Base-by-base conservation (phyloP, 306 rosid species). In the Adenanthera pavonina region DNA sequence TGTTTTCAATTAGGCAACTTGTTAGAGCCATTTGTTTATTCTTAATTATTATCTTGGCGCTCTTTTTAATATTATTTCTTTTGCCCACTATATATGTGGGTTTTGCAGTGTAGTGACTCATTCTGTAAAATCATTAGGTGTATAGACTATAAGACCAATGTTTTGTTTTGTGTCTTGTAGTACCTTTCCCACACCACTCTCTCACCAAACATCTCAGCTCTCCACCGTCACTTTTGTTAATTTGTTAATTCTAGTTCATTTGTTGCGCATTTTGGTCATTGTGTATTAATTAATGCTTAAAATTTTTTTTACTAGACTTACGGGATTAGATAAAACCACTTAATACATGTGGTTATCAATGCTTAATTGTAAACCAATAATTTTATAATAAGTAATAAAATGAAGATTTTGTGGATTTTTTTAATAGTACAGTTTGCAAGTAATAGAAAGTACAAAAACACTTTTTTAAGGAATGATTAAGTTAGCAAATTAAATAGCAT, bases 1-100 rank as follows among this genome's bases (percentile, higher is more conserved):
- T 43, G 20, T 43, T 25, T 25, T 75, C 33, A 59, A 65, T 6
- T 60, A 47, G 10, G 30, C 71, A 76, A 43, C 46, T 76, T 61
- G 66, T 34, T 19, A 10, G 3, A 33, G 48, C 72, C 61, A 76
- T 48, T 76, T 76, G 72, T 46, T 61, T 17, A 34, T 76, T 61
- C 25, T 75, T 59, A 17, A 77, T 9, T 76, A 46, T 46, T 62
- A 33, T 35, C 35, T 46, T 30, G 33, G 30, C 49, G 35, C 35
- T 35, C 17, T 33, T 1, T 34, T 16, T 19, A 5, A 20, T 60
- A 44, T 33, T 25, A 25, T 59, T 43, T 34, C 48, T 47, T 76
- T 77, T 34, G n/a, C 3, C 49, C 80, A 61, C 64, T 48, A 6
- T 25, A 25, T 25, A 25, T 14, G 67, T 11, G 64, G 15, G 11